These are phyloP conservation scores for Citrus sp. DNA, from an alignment of 345 rosid genomes.

Conservation along the genomic window DNA sequence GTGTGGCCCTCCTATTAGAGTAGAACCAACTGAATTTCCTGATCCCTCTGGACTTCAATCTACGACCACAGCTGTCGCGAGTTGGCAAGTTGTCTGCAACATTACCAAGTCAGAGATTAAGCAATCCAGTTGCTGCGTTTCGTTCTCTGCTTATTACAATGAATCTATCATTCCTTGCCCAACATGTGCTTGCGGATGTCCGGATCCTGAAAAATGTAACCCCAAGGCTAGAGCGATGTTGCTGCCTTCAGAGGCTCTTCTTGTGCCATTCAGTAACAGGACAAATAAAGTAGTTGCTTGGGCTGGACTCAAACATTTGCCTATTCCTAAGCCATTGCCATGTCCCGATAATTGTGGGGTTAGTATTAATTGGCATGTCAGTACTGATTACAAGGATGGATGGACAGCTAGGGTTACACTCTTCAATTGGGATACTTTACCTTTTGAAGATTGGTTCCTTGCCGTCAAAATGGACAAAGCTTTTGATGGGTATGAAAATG, in stretches of 20 bases:
- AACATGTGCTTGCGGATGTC: constrained; percentile 93
- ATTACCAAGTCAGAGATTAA: constrained; percentile 60
- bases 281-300: constrained; percentile 71
- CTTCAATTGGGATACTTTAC: constrained; percentile 66
- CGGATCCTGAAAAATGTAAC: constrained; percentile 44
- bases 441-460: constrained; percentile 72
- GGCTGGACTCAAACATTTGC: constrained; percentile 52
- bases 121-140: constrained; percentile 75
- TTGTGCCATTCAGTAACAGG: constrained; percentile 72
- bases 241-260: constrained; percentile 73
- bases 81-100: constrained; percentile 84
- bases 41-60: constrained; percentile 66
- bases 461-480: constrained; percentile 67
- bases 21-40: constrained; percentile 70
- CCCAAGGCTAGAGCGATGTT: constrained; percentile 49
- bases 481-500: constrained; percentile 56
- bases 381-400: constrained; percentile 59
- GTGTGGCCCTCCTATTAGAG: constrained; percentile 73
- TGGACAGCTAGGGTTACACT: constrained; percentile 85
- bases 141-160: constrained; percentile 88
- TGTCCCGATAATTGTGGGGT: constrained; percentile 97
- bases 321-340: constrained; percentile 58
- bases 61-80: constrained; percentile 46
- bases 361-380: constrained; percentile 87
- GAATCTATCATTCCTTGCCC: constrained; percentile 75